phyloP scores from a whole-genome alignment of 768 basidiomycete genomes.

The Russula sp. region DNA sequence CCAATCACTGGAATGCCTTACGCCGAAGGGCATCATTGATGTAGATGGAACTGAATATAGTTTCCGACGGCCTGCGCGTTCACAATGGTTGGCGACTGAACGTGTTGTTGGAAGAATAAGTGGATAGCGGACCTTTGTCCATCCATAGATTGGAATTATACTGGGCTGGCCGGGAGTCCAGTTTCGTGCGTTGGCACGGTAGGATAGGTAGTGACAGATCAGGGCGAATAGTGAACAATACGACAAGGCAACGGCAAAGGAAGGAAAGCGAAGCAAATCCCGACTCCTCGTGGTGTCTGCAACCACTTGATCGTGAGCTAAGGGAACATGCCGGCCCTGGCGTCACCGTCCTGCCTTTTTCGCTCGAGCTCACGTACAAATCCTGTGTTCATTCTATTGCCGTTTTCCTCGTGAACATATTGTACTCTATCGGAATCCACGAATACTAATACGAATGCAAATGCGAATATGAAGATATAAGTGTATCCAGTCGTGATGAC shows the following conservation, averaged over 20 bases:
- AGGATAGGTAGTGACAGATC: conserved; percentile 17
- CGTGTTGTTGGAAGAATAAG: conserved; percentile 8
- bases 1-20: conserved; percentile 9
- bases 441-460: neutral
- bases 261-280: conserved; percentile 17
- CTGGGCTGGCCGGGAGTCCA: conserved; percentile 66
- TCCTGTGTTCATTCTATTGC: conserved; percentile 2
- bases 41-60: conserved; percentile 27
- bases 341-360: conserved; percentile 23
- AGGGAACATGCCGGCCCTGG: conserved; percentile 12
- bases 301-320: neutral
- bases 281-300: conserved; percentile 17
- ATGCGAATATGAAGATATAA: neutral
- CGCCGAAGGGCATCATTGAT: conserved; percentile 30
- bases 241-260: conserved; percentile 26
- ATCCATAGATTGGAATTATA: conserved; percentile 49
- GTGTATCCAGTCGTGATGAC: neutral
- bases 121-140: conserved; percentile 30
- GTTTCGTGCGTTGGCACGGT: conserved; percentile 67
- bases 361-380: conserved; percentile 1
- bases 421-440: conserved; percentile 3
- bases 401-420: neutral
- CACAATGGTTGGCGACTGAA: conserved; percentile 9
- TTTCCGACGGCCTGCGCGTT: conserved; percentile 22
- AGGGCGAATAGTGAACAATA: conserved; percentile 24